Evolutionary conservation across 2,329 filamentous ascomycete species (phyloP).

Genomic region (Penicillium sp.): DNA sequence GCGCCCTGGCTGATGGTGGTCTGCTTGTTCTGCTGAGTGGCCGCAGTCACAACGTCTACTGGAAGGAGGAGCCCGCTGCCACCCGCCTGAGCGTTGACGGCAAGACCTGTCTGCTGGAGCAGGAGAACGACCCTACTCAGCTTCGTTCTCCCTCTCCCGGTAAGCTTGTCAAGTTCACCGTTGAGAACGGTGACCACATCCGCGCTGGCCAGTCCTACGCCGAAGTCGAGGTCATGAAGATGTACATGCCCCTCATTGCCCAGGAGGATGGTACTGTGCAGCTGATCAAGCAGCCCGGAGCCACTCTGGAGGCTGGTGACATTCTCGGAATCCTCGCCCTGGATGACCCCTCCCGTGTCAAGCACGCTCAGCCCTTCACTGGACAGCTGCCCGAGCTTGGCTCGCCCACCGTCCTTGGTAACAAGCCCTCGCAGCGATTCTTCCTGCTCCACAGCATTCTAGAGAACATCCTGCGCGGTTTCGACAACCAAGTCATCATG

Average conservation of each 20-base stretch:
- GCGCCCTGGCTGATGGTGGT: slow-evolving; percentile 90
- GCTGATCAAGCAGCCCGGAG: slow-evolving; percentile 97
- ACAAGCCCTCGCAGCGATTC: slow-evolving; percentile 89
- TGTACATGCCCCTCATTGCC: slow-evolving; percentile 98
- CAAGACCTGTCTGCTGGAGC: slow-evolving; percentile 96
- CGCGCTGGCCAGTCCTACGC: slow-evolving; percentile 90
- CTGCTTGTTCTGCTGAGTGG: slow-evolving; percentile 87
- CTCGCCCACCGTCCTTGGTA: slow-evolving; percentile 81
- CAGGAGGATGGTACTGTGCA: slow-evolving; percentile 96
- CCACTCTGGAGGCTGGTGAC: slow-evolving; percentile 96
- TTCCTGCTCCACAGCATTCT: slow-evolving; percentile 74
- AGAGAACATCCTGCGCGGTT: slow-evolving; percentile 85
- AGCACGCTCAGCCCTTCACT: slow-evolving; percentile 92
- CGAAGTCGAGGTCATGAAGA: slow-evolving; percentile 99
- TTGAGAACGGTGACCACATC: slow-evolving; percentile 93
- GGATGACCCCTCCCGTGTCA: slow-evolving; percentile 93
- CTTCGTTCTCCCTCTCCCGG: slow-evolving; percentile 91
- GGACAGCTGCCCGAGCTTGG: slow-evolving; percentile 87
- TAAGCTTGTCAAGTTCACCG: slow-evolving; percentile 96
- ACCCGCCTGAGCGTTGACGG: slow-evolving; percentile 94
- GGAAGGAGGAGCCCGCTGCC: slow-evolving; percentile 97
- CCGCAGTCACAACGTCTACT: slow-evolving; percentile 97
- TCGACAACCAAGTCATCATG: slow-evolving; percentile 98
- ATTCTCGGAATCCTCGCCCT: slow-evolving; percentile 96
- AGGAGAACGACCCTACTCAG: slow-evolving; percentile 98